Conservation (phyloP, 2,329 filamentous ascomycete species). For the Emmonsiellopsis sp. region DNA sequence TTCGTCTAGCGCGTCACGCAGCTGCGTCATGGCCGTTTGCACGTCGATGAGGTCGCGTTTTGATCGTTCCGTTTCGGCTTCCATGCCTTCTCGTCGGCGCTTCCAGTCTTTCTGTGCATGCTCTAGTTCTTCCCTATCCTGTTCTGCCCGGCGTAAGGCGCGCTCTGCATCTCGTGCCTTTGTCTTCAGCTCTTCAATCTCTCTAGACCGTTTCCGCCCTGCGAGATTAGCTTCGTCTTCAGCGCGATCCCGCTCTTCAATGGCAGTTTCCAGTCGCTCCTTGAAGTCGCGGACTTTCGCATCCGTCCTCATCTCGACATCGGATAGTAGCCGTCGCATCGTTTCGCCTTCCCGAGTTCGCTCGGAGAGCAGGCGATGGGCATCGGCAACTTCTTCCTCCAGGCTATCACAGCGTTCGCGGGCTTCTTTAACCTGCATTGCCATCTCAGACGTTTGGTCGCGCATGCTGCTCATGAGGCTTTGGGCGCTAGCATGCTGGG, state of each 20-base stretch:
- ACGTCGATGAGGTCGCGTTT: constrained; percentile 67
- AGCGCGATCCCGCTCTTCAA: constrained; percentile 87
- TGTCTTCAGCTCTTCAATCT: constrained; percentile 75
- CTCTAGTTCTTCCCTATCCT: constrained; percentile 72
- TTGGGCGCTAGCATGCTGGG: constrained; percentile 78
- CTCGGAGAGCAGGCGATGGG: constrained; percentile 76
- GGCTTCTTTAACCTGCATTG: constrained; percentile 84
- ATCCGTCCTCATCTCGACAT: constrained; percentile 77
- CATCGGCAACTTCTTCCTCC: constrained; percentile 85
- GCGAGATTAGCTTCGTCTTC: constrained; percentile 82
- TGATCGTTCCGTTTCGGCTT: constrained; percentile 59
- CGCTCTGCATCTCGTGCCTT: constrained; percentile 75
- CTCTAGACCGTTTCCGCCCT: constrained; percentile 65
- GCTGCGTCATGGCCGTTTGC: constrained; percentile 63
- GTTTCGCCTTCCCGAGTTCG: constrained; percentile 87
- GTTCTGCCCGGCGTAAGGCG: constrained; percentile 58
- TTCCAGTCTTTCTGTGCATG: constrained; percentile 65
- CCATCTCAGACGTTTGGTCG: constrained; percentile 80
- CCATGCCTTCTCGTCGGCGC: constrained; percentile 64
- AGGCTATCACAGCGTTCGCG: constrained; percentile 72
- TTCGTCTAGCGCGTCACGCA: constrained; percentile 74
- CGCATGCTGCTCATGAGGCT: constrained; percentile 85
- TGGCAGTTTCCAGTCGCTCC: constrained; percentile 73
- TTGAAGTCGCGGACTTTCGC: constrained; percentile 79
- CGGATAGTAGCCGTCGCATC: constrained; percentile 79